phyloP scores from a whole-genome alignment of 2,329 filamentous ascomycete genomes.

The Nannizziopsis barbatae region DNA sequence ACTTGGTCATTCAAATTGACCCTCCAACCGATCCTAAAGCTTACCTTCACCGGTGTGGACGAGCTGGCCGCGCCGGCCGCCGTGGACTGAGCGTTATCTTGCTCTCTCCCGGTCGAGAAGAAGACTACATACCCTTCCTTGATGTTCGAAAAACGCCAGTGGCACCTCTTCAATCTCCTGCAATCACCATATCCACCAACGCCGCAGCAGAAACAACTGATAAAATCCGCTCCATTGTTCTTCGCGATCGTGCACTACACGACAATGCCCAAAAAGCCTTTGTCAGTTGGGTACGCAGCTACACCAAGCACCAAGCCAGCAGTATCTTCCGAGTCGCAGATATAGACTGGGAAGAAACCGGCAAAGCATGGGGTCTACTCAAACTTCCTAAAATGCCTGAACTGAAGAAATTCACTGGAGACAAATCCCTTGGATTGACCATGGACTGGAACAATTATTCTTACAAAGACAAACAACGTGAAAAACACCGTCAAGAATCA shows the following conservation, averaged over 20 bases:
- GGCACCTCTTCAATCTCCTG: constrained; percentile 47
- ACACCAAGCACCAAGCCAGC: constrained; percentile 78
- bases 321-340: constrained; percentile 80
- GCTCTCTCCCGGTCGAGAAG: constrained; percentile 71
- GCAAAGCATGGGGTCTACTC: constrained; percentile 72
- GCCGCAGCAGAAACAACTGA: constrained; percentile 50
- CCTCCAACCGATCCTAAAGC: constrained; percentile 80
- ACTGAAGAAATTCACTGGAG: constrained; percentile 59
- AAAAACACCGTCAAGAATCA: constrained; percentile 51
- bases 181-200: constrained; percentile 46
- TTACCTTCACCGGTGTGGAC: constrained; percentile 55
- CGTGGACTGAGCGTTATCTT: constrained; percentile 77
- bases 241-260: constrained; percentile 55
- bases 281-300: constrained; percentile 84
- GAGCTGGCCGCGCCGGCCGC: constrained; percentile 52
- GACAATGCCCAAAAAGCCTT: constrained; percentile 87
- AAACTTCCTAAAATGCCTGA: constrained; percentile 92
- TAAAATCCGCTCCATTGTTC: constrained; percentile 48
- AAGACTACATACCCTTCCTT: constrained; percentile 81
- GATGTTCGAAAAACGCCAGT: constrained; percentile 81
- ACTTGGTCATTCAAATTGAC: constrained; percentile 82
- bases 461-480: constrained; percentile 61
- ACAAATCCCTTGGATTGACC: constrained; percentile 48
- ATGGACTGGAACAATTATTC: constrained; percentile 54
- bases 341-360: constrained; percentile 75